Evolutionary conservation across 192 early-diverging fungal species (phyloP).

Genomic region (Lunasporangiospora selenospora): DNA sequence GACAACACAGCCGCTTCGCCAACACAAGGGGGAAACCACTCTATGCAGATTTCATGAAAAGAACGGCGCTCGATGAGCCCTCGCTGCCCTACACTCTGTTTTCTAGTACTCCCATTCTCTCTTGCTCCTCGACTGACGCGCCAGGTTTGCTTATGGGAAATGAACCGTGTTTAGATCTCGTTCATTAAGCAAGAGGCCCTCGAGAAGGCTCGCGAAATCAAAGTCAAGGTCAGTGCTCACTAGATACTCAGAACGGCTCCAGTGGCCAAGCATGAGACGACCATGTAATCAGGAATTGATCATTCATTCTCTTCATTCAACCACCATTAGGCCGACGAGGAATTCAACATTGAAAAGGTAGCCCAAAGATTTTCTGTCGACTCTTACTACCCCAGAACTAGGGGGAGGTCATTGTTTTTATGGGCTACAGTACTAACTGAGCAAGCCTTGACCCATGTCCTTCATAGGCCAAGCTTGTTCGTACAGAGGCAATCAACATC

Average conservation of each 20-base stretch:
- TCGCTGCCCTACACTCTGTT: not conserved
- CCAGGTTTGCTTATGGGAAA: not conserved
- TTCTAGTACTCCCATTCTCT: conserved; percentile 7
- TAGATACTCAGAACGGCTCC: not conserved
- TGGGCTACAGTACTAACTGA: too few relatives aligned
- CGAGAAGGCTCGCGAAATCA: conserved; percentile 98
- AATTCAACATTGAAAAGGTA: conserved; percentile 99
- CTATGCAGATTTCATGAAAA: not conserved
- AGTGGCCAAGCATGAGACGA: not conserved
- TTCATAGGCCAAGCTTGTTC: conserved; percentile 90
- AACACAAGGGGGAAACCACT: not conserved
- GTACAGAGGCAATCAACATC: conserved; percentile 96
- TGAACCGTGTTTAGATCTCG: conserved; percentile 65
- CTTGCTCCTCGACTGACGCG: conserved; percentile 2
- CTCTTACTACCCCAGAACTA: not conserved
- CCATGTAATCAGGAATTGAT: not conserved
- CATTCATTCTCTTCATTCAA: not conserved
- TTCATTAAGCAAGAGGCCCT: conserved; percentile 99
- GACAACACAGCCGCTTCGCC: not conserved
- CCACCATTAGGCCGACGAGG: conserved; percentile 96
- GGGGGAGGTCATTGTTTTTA: too few relatives aligned
- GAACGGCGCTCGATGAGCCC: not conserved
- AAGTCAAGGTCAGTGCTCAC: conserved; percentile 79
- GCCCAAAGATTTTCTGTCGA: not conserved
- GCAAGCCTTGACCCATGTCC: too few relatives aligned